Evolutionary conservation across 2,329 filamentous ascomycete species (phyloP).

Genomic region (Pyrenophora teres): DNA sequence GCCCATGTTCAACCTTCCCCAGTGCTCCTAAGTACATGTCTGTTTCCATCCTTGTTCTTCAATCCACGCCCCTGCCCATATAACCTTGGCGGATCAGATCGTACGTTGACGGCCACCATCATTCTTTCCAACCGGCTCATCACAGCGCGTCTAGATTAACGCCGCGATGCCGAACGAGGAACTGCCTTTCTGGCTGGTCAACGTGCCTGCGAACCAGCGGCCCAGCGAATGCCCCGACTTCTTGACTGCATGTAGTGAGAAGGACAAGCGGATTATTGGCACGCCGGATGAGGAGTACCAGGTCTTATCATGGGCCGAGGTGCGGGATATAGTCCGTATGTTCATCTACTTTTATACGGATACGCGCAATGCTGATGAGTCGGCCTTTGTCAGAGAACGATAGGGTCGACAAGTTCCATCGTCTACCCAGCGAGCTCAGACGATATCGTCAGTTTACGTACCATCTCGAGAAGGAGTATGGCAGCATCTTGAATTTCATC

Average conservation of each 20-base stretch:
- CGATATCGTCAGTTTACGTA: conserved; percentile 74
- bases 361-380: conserved; percentile 7
- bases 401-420: conserved; percentile 75
- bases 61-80: conserved; percentile 3
- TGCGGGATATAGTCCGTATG: conserved; percentile 61
- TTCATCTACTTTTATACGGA: neutral
- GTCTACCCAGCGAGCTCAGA: conserved; percentile 76
- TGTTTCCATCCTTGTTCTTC: conserved; percentile 19
- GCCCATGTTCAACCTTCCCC: conserved; percentile 6
- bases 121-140: neutral
- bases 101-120: neutral
- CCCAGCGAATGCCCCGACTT: conserved; percentile 72
- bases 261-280: conserved; percentile 71
- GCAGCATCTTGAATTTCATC: conserved; percentile 79
- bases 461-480: conserved; percentile 67
- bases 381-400: conserved; percentile 58
- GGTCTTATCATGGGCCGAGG: conserved; percentile 70
- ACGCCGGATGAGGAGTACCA: conserved; percentile 71
- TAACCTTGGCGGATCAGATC: conserved; percentile 4
- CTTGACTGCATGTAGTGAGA: conserved; percentile 65
- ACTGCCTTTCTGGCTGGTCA: conserved; percentile 80
- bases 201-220: conserved; percentile 67
- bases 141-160: neutral
- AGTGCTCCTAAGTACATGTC: conserved; percentile 3
- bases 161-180: conserved; percentile 13